phyloP scores from a whole-genome alignment of 2,329 filamentous ascomycete species.

The Pezicula radicicola region DNA sequence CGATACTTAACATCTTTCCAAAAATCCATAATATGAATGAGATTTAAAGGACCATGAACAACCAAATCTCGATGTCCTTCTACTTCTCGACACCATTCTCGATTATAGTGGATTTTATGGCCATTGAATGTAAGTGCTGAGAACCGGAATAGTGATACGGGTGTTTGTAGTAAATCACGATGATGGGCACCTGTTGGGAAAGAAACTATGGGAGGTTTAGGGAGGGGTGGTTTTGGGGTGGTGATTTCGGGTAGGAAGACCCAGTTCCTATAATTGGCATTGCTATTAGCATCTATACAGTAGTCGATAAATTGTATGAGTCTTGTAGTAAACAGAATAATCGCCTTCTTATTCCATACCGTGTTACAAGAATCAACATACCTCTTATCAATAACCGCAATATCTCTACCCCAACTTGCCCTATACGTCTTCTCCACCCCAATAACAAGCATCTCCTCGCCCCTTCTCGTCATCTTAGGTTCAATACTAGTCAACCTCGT shows the following conservation, averaged over 20 bases:
- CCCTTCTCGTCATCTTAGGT: slow-evolving; percentile 49
- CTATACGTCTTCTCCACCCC: slow-evolving; percentile 57
- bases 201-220: background rate
- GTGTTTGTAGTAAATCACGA: slow-evolving; percentile 26
- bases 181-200: background rate
- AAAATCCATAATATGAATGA: slow-evolving; percentile 69
- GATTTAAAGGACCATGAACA: slow-evolving; percentile 74
- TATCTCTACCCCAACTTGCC: slow-evolving; percentile 40
- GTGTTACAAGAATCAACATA: no score
- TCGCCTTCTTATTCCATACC: background rate
- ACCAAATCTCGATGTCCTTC: slow-evolving; percentile 62
- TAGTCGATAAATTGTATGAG: slow-evolving; percentile 41
- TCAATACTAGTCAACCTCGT: slow-evolving; percentile 50
- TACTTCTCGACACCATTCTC: slow-evolving; percentile 27
- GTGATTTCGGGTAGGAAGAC: slow-evolving; percentile 6
- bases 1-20: slow-evolving; percentile 40
- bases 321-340: background rate
- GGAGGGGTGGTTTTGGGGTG: background rate
- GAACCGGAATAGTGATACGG: slow-evolving; percentile 63
- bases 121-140: slow-evolving; percentile 81
- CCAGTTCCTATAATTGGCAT: slow-evolving; percentile 29
- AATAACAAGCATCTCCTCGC: slow-evolving; percentile 59
- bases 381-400: background rate
- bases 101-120: slow-evolving; percentile 84
- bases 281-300: background rate